phyloP scores from a whole-genome alignment of 2,329 filamentous ascomycete genomes.

The Fulvia fulva region DNA sequence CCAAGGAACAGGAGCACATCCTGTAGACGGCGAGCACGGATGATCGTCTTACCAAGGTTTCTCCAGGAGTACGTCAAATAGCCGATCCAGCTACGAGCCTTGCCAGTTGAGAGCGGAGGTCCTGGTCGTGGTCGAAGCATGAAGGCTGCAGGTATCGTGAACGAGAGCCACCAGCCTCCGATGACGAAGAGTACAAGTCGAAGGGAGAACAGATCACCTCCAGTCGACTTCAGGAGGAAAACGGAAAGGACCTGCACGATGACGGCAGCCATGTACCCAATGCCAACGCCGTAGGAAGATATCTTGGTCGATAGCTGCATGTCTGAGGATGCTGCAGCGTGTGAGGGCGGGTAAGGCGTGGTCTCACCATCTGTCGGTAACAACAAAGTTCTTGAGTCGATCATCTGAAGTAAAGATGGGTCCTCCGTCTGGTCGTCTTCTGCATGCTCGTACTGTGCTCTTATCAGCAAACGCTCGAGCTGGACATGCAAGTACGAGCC shows the following conservation, averaged over 20 bases:
- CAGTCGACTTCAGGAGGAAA: slow-evolving; percentile 65
- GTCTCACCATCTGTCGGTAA: slow-evolving; percentile 15
- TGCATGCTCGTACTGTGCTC: neutral
- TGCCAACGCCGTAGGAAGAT: slow-evolving; percentile 87
- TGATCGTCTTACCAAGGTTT: slow-evolving; percentile 74
- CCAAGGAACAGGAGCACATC: slow-evolving; percentile 76
- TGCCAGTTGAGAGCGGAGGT: slow-evolving; percentile 55
- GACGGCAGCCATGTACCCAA: slow-evolving; percentile 84
- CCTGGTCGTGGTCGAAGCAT: slow-evolving; percentile 88
- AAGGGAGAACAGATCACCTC: slow-evolving; percentile 78
- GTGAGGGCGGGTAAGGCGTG: slow-evolving; percentile 33
- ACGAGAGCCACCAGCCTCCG: slow-evolving; percentile 87
- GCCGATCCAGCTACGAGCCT: slow-evolving; percentile 52
- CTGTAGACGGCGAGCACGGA: slow-evolving; percentile 66
- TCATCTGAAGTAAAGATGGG: neutral
- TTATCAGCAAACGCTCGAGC: neutral
- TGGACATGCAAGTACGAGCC: neutral
- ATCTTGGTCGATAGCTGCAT: slow-evolving; percentile 83
- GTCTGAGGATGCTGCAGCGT: slow-evolving; percentile 55
- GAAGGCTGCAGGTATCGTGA: slow-evolving; percentile 81
- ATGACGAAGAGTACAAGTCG: slow-evolving; percentile 82
- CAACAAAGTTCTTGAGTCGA: slow-evolving; percentile 14
- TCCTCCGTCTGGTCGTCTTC: slow-evolving; percentile 5
- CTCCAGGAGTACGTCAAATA: slow-evolving; percentile 85
- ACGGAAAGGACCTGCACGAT: slow-evolving; percentile 81